Base-by-base conservation (phyloP, 805 yeast genomes). In the Metschnikowia colocasiae region DNA sequence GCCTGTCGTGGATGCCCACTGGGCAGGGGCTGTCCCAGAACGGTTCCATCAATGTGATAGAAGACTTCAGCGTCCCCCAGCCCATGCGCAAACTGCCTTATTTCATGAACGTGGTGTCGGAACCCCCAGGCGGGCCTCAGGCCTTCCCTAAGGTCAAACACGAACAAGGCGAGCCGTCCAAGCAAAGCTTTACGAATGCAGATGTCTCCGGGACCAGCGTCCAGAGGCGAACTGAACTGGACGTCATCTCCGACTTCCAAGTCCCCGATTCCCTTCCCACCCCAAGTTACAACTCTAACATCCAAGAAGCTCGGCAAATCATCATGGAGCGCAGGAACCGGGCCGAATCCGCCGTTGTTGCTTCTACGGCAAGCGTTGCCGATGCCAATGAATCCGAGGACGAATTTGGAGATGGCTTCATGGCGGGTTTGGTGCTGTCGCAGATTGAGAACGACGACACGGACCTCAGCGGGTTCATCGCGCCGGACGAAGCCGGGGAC, bases 391-490 rank as follows among this genome's bases (percentile, higher is more conserved):
- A 49, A 26, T 40, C 43, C 27, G 59, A 55, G 33, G 59, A 56
- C 29, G 48, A 56, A 13, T 52, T 56, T 19, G 59, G 59, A 4
- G 59, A 43, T 16, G 51, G 48, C 3, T 56, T 44, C 34, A 47
- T 56, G 54, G 59, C 36, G 18, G 59, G 59, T 1, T 47, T 56
- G 4, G 48, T 40, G 12, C 50, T 53, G 16, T 56, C 59, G 2
- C 58, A 54, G 31, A 38, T 39, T 2, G 55, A 54, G 19, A 46
- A 52, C 4, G 46, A 46, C 8, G 56, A 48, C 23, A 54, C 58
- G 0, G 59, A 56, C 25, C 44, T 56, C 33, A 54, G 58, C 20
- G 58, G 59, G 2, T 56, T 56, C 30, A 33, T 56, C n/a, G 59
- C 55, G 10, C 37, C 31, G 4, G 58, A 54, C 26, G 52, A 47